Evolutionary conservation across 306 rosid genomes (phyloP), one percentile per base, ranked within the genome.

Genomic region (Rubus idaeus): DNA sequence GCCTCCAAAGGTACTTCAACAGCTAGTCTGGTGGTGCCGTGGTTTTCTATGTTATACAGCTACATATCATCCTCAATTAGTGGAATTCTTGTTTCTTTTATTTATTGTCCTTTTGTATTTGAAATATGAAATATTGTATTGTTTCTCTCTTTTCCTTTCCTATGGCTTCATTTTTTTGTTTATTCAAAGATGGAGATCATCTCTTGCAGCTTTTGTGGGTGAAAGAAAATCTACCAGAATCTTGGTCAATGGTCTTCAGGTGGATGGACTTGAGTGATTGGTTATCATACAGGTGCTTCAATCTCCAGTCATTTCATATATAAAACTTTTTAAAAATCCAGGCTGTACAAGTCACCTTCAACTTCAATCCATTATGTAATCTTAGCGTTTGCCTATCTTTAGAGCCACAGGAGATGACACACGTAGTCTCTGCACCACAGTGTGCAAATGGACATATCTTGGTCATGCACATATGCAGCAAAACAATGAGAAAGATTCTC

Each of bases 211-310:
- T 95, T 87, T 88, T 95, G 57, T 95, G 98, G 98, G 91, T 95
- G 79, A 95, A 92, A 87, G 98, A 95, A 90, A 95, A 89, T 80
- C 86, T 95, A 87, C 93, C 77, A 85, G 97, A 95, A 60, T 88
- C 96, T 76, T 95, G 98, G 97, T 89, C 93, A 77, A 82, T 95
- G 96, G 97, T 89, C 86, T 88, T 87, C 75, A 90, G 96, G 86
- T 95, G 98, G 98, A 95, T 95, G 98, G 98, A 95, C 86, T 86
- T 95, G 88, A 95, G 98, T 74, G 98, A 95, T 84, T 95, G 98
- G 98, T 86, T 95, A 79, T 92, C 97, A 72, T 95, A 95, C 88
- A 90, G 97, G 98, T 94, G 82, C 64, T 66, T 80, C 14, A 71
- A 55, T 79, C 39, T 26, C 57, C 71, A 9, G 75, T 49, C 78